phyloP scores from a whole-genome alignment of 2,329 filamentous ascomycete species.

The Didymella exigua region DNA sequence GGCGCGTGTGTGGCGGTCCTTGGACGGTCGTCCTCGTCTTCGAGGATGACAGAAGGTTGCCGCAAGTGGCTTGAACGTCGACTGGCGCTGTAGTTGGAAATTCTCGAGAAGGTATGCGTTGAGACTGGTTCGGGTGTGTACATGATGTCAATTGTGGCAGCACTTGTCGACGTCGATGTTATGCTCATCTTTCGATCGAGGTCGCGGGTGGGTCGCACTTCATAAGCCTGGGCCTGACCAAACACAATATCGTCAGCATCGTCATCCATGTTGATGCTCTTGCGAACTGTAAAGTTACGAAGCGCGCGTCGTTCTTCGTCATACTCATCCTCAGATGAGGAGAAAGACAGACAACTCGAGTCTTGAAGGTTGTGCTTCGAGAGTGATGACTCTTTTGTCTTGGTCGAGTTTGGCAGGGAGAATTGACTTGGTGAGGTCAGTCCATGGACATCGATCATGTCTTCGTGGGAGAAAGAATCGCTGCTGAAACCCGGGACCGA shows the following conservation, averaged over 20 bases:
- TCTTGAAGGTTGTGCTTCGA: constrained; percentile 45
- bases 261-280: constrained; percentile 43
- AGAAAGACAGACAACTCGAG: constrained; percentile 48
- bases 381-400: constrained; percentile 42
- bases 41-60: constrained; percentile 48
- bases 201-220: constrained; percentile 36
- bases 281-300: constrained; percentile 31
- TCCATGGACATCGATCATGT: constrained; percentile 28
- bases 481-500: constrained; percentile 20
- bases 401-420: constrained; percentile 36
- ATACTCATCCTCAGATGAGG: constrained; percentile 47
- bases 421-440: constrained; percentile 40
- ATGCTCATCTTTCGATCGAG: constrained; percentile 44
- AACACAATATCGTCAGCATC: constrained; percentile 45
- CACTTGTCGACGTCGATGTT: constrained; percentile 42
- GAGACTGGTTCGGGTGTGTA: constrained; percentile 42
- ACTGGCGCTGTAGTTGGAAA: constrained; percentile 28
- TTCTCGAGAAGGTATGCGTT: constrained; percentile 26
- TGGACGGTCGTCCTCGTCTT: constrained; percentile 41
- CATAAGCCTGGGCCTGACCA: constrained; percentile 47
- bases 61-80: constrained; percentile 40
- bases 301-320: constrained; percentile 25
- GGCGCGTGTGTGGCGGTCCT: constrained; percentile 31
- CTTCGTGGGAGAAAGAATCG: constrained; percentile 30
- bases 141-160: constrained; percentile 49